Percentiles rank a stretch among this genome's conserved stretches.
These are phyloP conservation scores for Tylopilus vinaceipallidus DNA, from an alignment of 768 basidiomycete genomes.

Conservation along the genomic window DNA sequence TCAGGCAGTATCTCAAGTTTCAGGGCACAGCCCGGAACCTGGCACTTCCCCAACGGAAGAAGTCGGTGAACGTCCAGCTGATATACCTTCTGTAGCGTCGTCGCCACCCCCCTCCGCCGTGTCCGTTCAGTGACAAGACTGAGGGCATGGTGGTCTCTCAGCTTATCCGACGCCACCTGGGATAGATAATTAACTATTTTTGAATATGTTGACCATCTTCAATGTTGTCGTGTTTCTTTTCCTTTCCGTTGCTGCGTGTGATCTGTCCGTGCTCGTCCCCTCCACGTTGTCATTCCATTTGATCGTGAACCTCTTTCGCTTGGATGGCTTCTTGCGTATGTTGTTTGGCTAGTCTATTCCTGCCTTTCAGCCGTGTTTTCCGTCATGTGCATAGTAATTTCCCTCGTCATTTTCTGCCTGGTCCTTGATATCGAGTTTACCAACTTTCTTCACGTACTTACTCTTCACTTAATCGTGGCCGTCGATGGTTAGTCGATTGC, in stretches of 20 bases:
- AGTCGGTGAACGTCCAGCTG: constrained; percentile 17
- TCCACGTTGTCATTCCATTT: constrained; percentile 10
- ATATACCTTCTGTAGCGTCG: constrained; percentile 28
- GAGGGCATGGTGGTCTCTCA: background rate
- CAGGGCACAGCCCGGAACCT: constrained; percentile 17
- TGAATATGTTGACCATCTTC: constrained; percentile 36
- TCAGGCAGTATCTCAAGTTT: constrained; percentile 17
- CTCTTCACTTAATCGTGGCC: constrained; percentile 22
- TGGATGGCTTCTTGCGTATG: constrained; percentile 22
- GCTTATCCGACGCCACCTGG: constrained; percentile 9
- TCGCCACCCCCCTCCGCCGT: constrained; percentile 33
- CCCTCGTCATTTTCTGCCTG: background rate
- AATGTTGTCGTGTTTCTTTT: constrained; percentile 17
- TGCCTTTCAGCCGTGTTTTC: constrained; percentile 2
- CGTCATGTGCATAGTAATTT: constrained; percentile 26
- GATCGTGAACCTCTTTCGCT: constrained; percentile 6
- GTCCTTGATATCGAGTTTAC: constrained; percentile 14
- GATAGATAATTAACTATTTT: constrained; percentile 32
- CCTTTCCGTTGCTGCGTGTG: constrained; percentile 13
- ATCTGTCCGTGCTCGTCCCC: constrained; percentile 7
- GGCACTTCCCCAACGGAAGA: constrained; percentile 23
- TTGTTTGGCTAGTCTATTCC: constrained; percentile 19
- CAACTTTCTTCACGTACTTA: constrained; percentile 24
- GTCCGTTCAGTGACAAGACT: constrained; percentile 22
- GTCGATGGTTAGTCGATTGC: constrained; percentile 16